These are phyloP conservation scores for Collariella sp. DNA, from an alignment of 495 filamentous ascomycete species.

Conservation along the genomic window DNA sequence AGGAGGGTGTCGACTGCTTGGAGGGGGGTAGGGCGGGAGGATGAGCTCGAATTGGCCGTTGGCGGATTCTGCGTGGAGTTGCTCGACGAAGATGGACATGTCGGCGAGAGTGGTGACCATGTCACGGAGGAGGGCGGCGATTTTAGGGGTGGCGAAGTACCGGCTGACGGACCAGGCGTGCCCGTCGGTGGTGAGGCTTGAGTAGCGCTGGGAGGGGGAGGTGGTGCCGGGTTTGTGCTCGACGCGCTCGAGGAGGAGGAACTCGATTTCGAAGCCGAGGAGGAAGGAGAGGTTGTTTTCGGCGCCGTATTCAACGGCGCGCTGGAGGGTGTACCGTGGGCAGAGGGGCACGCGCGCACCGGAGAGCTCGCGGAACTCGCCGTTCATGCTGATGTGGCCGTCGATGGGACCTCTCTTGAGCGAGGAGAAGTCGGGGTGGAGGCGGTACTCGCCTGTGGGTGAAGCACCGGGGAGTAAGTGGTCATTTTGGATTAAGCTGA, in stretches of 20 bases:
- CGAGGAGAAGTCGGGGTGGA: slow-evolving; percentile 53
- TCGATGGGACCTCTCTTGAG: slow-evolving; percentile 47
- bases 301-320: slow-evolving; percentile 41
- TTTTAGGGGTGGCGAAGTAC: slow-evolving; percentile 43
- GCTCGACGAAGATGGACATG: slow-evolving; percentile 58
- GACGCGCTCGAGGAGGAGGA: slow-evolving; percentile 54
- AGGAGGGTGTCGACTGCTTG: slow-evolving; percentile 64
- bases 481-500: slow-evolving; percentile 55
- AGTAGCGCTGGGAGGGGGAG: slow-evolving; percentile 16
- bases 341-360: slow-evolving; percentile 41
- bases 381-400: slow-evolving; percentile 53
- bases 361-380: slow-evolving; percentile 47
- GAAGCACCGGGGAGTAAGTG: slow-evolving; percentile 31
- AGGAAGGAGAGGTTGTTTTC: slow-evolving; percentile 45
- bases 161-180: slow-evolving; percentile 59
- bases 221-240: slow-evolving; percentile 18
- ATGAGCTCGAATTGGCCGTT: slow-evolving; percentile 78
- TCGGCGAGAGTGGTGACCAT: slow-evolving; percentile 48
- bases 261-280: slow-evolving; percentile 77
- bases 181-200: slow-evolving; percentile 29
- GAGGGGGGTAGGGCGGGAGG: slow-evolving; percentile 57
- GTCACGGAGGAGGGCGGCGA: slow-evolving; percentile 55
- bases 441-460: slow-evolving; percentile 50
- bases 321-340: slow-evolving; percentile 49
- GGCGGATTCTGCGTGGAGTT: slow-evolving; percentile 70